These are phyloP conservation scores for Trichoderma harzianum DNA, from an alignment of 2,329 filamentous ascomycete genomes.

Conservation along the genomic window DNA sequence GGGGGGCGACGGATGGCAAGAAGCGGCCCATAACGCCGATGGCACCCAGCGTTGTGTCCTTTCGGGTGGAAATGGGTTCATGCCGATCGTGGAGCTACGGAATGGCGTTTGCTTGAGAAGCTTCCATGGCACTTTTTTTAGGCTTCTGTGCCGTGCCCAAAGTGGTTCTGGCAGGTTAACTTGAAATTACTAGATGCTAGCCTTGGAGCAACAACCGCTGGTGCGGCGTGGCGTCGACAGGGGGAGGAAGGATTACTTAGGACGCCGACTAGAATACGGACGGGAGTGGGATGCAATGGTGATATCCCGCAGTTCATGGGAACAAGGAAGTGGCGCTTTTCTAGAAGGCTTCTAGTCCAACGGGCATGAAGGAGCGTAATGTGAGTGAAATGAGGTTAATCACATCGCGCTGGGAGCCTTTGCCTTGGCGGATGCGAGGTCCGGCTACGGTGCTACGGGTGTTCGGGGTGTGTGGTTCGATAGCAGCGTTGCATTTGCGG, in stretches of 20 bases:
- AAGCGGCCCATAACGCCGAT: constrained; percentile 14
- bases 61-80: constrained; percentile 3
- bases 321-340: background rate
- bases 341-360: constrained; percentile 11
- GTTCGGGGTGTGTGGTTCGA: background rate
- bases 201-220: background rate
- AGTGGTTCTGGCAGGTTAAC: background rate
- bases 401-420: background rate
- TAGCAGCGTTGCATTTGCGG: constrained; percentile 3
- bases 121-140: background rate
- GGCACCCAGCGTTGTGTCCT: background rate
- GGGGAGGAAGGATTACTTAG: background rate
- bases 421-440: background rate
- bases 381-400: constrained; percentile 13
- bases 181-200: background rate
- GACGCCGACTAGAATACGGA: background rate
- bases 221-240: constrained; percentile 5
- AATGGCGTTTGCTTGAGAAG: constrained; percentile 4
- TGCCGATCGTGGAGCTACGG: constrained; percentile 10
- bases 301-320: background rate
- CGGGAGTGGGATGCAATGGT: background rate
- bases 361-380: constrained; percentile 10
- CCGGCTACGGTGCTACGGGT: background rate
- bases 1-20: background rate
- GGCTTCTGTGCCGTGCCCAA: background rate